Conservation (phyloP, 2,329 filamentous ascomycete species). For the Fusarium piperis region DNA sequence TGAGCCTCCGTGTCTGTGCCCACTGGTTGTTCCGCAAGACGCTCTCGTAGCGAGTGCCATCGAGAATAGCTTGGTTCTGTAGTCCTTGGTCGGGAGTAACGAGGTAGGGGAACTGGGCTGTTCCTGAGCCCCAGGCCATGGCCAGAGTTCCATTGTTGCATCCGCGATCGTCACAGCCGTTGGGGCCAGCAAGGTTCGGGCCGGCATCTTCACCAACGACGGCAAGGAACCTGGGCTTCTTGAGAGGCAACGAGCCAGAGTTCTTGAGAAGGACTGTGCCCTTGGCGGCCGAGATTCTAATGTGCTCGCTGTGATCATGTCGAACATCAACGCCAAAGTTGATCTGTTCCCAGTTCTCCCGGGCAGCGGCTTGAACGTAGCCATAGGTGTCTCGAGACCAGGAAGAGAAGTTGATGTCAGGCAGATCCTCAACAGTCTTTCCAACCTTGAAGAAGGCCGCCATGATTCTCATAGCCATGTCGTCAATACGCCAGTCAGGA, state of each 20-base stretch:
- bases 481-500: conserved; percentile 86
- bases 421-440: conserved; percentile 57
- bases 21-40: conserved; percentile 72
- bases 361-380: conserved; percentile 70
- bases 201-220: conserved; percentile 88
- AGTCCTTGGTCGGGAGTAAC: conserved; percentile 78
- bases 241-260: conserved; percentile 77
- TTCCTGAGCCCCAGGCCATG: conserved; percentile 84
- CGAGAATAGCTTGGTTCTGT: conserved; percentile 67
- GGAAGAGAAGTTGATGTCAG: conserved; percentile 82
- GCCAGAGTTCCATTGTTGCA: conserved; percentile 71
- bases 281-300: conserved; percentile 80
- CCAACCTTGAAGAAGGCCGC: conserved; percentile 75
- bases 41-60: conserved; percentile 70
- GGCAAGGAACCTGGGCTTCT: conserved; percentile 77
- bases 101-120: conserved; percentile 78
- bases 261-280: conserved; percentile 94
- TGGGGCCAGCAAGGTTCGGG: conserved; percentile 77
- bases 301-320: conserved; percentile 74
- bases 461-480: conserved; percentile 90
- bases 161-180: conserved; percentile 77
- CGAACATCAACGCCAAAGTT: conserved; percentile 89
- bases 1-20: conserved; percentile 68
- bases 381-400: conserved; percentile 85
- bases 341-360: conserved; percentile 72